These are phyloP conservation scores for Codiaeum variegatum DNA, from an alignment of 441 rosid genomes.

Conservation along the genomic window DNA sequence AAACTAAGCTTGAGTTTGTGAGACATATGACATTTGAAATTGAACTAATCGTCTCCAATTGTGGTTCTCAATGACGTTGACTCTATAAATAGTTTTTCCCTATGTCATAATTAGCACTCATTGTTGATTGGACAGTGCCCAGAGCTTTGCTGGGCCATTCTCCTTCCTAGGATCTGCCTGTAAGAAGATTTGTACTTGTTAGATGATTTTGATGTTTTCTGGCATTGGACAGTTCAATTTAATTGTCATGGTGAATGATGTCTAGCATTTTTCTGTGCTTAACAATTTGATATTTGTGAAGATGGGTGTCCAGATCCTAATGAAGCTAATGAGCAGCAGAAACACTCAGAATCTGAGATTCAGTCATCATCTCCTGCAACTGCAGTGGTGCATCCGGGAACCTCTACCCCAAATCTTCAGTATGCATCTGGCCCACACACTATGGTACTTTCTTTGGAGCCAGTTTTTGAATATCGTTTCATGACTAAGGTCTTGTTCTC, in stretches of 20 bases:
- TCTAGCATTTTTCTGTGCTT: conserved; percentile 1
- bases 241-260: not conserved
- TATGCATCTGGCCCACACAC: conserved; percentile 41
- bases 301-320: conserved; percentile 40
- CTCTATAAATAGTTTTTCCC: not conserved
- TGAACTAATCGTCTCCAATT: not conserved
- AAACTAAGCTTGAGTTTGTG: not conserved
- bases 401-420: conserved; percentile 40
- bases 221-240: conserved; percentile 5
- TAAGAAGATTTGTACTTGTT: not conserved
- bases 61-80: conserved; percentile 2
- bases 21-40: not conserved
- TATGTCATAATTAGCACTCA: not conserved
- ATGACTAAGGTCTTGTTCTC: too few species aligned
- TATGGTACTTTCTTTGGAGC: conserved; percentile 37
- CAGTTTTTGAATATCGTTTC: not conserved
- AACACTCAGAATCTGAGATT: conserved; percentile 37
- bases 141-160: too few species aligned
- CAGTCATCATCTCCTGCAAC: conserved; percentile 41
- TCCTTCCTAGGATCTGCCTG: too few species aligned
- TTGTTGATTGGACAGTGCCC: conserved; percentile 2
- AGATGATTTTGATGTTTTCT: conserved; percentile 6
- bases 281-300: conserved; percentile 9
- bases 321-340: conserved; percentile 54
- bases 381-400: conserved; percentile 38